phyloP scores from a whole-genome alignment of 768 basidiomycete species.

The Austroboletus festivus region DNA sequence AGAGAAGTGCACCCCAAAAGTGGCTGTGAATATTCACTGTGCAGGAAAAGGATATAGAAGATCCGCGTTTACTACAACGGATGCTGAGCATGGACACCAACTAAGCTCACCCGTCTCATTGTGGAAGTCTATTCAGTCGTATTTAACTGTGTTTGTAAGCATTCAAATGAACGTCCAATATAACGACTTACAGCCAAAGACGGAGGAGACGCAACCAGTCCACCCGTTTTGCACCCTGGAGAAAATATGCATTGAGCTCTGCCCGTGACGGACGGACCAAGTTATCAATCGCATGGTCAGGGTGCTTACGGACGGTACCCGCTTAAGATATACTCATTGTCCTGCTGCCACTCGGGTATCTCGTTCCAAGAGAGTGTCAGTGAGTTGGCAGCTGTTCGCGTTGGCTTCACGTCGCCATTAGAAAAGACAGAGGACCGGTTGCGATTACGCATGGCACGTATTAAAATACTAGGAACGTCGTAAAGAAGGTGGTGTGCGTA shows the following conservation, averaged over 20 bases:
- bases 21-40: conserved; percentile 87
- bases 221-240: conserved; percentile 58
- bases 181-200: conserved; percentile 59
- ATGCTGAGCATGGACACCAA: conserved; percentile 1
- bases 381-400: not conserved
- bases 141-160: conserved; percentile 17
- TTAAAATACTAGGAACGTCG: conserved; percentile 1
- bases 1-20: conserved; percentile 64
- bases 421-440: conserved; percentile 1
- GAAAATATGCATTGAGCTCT: conserved; percentile 1
- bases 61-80: conserved; percentile 1
- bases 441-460: conserved; percentile 14
- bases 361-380: conserved; percentile 51
- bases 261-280: conserved; percentile 4
- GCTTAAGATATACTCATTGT: conserved; percentile 68
- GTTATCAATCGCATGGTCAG: conserved; percentile 1
- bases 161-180: conserved; percentile 9
- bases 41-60: conserved; percentile 11
- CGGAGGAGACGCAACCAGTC: conserved; percentile 58
- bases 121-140: conserved; percentile 54
- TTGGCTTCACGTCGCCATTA: conserved; percentile 1
- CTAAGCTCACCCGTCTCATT: conserved; percentile 64
- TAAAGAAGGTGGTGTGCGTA: conserved; percentile 4
- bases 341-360: conserved; percentile 65
- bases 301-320: conserved; percentile 65